Base-by-base conservation (phyloP, 192 early-diverging fungal genomes). In the Gigaspora rosea region DNA sequence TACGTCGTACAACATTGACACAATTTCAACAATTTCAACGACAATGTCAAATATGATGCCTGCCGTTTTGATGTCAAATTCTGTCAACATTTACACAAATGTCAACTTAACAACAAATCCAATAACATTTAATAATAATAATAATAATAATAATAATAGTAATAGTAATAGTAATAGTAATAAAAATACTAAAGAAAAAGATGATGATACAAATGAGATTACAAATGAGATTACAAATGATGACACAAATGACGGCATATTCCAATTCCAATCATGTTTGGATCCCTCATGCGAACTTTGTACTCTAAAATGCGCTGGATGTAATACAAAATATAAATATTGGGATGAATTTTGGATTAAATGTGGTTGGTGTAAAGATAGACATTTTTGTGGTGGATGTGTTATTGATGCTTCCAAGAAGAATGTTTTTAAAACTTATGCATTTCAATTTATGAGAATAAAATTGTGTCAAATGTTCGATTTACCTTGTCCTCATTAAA, bases 281-380 rank as follows among this genome's bases (percentile, higher is more conserved):
- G 3, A 35, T 71, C 18, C 15, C 8, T 51, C n/a, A 11, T 71
- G 69, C 33, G 48, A 51, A 54, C 22, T 8, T 12, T 71, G 69
- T 51, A 71, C 69, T n/a, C 20, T 33, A 20, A 32, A n/a, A 33
- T 71, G 69, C 54, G 49, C 22, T 10, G 3, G 5, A 46, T 71
- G 69, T 51, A 35, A 35, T 51, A 27, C 32, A 33, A 71, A 52
- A 52, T 71, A 71, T 71, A 71, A 71, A 54, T 71, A 71, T 71
- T 71, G 69, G 69, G 69, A 71, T 71, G 27, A 54, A 33, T 51
- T 71, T 51, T 71, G 69, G 69, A 71, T 71, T 32, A 54, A 49
- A 18, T 71, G 69, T 15, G 50, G 69, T 32, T 71, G 69, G 69
- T 71, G 69, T 54, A 71, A 36, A 54, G 32, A 52, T 51, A 71